Base-by-base conservation (phyloP, 306 rosid species). In the Quercus suber region DNA sequence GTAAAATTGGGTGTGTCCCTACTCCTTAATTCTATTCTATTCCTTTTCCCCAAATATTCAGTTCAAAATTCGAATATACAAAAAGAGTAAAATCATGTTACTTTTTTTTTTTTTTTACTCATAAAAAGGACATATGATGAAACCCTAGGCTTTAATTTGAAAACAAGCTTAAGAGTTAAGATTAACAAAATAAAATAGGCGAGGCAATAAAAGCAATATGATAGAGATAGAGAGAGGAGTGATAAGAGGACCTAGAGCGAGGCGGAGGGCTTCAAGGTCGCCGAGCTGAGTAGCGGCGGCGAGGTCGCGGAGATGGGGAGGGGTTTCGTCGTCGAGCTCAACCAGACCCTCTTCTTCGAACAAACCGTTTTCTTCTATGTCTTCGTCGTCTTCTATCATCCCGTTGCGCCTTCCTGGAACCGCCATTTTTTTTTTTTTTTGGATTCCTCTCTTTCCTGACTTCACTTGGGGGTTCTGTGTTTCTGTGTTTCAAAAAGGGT, bases 391-490 rank as follows among this genome's bases (percentile, higher is more conserved):
- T 11, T 88, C 91, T 74, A 82, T 69, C 49, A 85, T 1, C 31
- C 93, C 94, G 55, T 91, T 91, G 81, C 89, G 92, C 71, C 97
- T 87, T 60, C 93, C 98, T 3, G 88, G 97, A 87, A 93, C 98
- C 68, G 97, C 98, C 98, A 93, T 91, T 77, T 3, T 60, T 37
- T 27, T 2, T 6, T 25, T 19, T 31, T 17, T 27, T 19, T 27
- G 14, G 30, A 55, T 0, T 18, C 41, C 20, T 15, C 68, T 43
- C 23, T 31, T 71, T 25, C 71, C 23, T 3, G 51, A 41, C 12
- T 41, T 41, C 45, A n/a, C 27, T 19, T 10, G 20, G 19, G 51
- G 53, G 14, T 45, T 13, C 41, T 71, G 35, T 7, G 71, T 8
- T 43, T 35, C 9, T 28, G 28, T 5, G 53, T 49, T 49, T 12